A percentile compares a stretch with the other conserved stretches of the same genome.
Conservation (phyloP, 768 basidiomycete genomes). For the Sarcodon sp. region DNA sequence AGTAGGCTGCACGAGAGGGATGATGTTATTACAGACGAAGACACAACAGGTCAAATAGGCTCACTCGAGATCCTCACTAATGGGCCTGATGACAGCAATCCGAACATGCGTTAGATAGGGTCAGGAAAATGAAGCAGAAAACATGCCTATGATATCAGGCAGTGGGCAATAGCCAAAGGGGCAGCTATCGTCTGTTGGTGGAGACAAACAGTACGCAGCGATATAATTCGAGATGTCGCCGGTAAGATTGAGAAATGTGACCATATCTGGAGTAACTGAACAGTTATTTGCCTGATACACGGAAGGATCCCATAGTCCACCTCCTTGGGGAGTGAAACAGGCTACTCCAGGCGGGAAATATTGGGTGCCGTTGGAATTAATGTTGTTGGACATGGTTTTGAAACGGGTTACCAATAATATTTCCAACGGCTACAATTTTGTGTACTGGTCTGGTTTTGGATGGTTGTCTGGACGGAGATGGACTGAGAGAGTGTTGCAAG, state of each 20-base stretch:
- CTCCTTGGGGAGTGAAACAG: neutral
- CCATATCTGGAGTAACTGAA: no score
- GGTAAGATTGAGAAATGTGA: neutral
- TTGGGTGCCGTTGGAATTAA: no score
- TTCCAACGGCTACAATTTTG: no score
- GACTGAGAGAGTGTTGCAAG: no score
- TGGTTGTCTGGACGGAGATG: no score
- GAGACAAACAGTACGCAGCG: conserved; percentile 1
- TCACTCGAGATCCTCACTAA: neutral
- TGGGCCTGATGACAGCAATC: no score
- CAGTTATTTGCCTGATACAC: neutral
- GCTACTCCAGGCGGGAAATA: neutral
- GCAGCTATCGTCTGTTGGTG: conserved; percentile 1
- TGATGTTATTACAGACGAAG: neutral
- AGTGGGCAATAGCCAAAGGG: conserved; percentile 1
- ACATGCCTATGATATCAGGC: conserved; percentile 1
- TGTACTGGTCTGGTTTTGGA: no score
- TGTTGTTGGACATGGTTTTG: no score
- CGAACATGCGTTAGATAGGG: no score
- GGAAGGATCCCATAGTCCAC: neutral
- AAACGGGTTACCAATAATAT: no score
- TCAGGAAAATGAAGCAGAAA: neutral
- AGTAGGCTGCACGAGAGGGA: neutral
- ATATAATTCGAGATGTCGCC: neutral
- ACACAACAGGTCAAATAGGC: neutral